Evolutionary conservation across 768 basidiomycete genomes (phyloP).

Genomic region (Porphyrellus cyaneotinctus): DNA sequence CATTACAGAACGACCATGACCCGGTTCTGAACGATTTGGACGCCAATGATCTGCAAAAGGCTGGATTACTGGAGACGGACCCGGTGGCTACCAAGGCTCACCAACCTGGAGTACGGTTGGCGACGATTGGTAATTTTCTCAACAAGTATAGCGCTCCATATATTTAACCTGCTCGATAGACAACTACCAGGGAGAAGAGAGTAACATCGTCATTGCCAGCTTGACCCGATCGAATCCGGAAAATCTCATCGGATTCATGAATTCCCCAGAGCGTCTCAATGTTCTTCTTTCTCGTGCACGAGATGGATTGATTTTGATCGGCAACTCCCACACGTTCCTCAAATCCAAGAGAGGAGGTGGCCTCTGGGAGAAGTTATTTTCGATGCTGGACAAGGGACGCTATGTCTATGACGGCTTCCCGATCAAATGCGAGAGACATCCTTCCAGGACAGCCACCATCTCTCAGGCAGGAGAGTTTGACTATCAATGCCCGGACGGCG

Average conservation of each 20-base stretch:
- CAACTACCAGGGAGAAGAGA: constrained; percentile 77
- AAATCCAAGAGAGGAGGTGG: constrained; percentile 48
- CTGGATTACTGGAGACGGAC: constrained; percentile 43
- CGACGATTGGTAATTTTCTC: constrained; percentile 55
- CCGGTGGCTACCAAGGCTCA: constrained; percentile 41
- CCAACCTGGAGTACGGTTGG: constrained; percentile 43
- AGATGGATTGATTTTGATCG: constrained; percentile 61
- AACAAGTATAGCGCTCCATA: background rate
- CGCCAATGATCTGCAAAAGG: constrained; percentile 51
- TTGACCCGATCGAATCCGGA: constrained; percentile 57
- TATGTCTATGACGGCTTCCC: constrained; percentile 63
- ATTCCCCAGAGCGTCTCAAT: constrained; percentile 63
- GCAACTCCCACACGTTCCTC: constrained; percentile 59
- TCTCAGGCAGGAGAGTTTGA: constrained; percentile 48
- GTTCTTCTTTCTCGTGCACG: constrained; percentile 72
- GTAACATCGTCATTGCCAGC: constrained; percentile 60
- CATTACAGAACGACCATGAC: constrained; percentile 45
- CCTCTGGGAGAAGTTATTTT: constrained; percentile 51
- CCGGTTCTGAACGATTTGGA: constrained; percentile 65
- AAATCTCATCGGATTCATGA: constrained; percentile 69
- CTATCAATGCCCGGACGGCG: constrained; percentile 54
- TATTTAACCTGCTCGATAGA: constrained; percentile 36
- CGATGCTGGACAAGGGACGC: constrained; percentile 35
- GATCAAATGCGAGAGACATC: constrained; percentile 54
- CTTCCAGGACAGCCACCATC: constrained; percentile 36